Conservation (phyloP, 1,284 basidiomycete species). For the Sanghuangporus weigelae region DNA sequence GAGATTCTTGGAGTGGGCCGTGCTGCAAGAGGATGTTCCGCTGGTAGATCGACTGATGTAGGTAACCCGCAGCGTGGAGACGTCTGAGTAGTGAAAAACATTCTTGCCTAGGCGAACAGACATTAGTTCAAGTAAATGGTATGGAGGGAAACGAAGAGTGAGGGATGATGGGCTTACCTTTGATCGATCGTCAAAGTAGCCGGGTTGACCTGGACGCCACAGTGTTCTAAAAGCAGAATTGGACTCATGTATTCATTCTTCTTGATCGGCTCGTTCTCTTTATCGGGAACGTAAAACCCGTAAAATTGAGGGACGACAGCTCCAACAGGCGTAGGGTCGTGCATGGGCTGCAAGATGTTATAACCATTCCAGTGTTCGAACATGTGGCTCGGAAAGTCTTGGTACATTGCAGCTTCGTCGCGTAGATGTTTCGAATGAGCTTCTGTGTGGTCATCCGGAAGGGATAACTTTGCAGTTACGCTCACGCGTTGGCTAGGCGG, state of each 20-base stretch:
- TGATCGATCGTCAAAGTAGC: constrained; percentile 22
- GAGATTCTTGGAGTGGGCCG: constrained; percentile 31
- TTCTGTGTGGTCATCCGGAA: constrained; percentile 19
- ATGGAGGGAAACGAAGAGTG: neutral
- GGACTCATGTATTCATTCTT: constrained; percentile 21
- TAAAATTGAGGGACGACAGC: constrained; percentile 37
- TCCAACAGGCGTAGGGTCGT: constrained; percentile 27
- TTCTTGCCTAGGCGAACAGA: constrained; percentile 20
- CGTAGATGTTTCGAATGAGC: constrained; percentile 20
- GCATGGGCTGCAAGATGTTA: constrained; percentile 24
- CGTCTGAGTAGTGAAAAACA: constrained; percentile 29
- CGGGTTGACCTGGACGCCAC: constrained; percentile 28
- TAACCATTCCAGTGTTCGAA: constrained; percentile 32
- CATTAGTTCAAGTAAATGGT: neutral
- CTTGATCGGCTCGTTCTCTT: constrained; percentile 6
- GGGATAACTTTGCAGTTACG: constrained; percentile 27
- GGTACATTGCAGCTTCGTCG: constrained; percentile 29
- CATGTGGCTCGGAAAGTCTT: constrained; percentile 27
- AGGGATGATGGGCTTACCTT: constrained; percentile 18
- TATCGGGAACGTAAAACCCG: constrained; percentile 29
- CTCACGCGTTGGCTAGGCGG: constrained; percentile 16
- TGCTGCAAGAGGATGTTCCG: constrained; percentile 34
- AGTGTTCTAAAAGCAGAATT: constrained; percentile 34
- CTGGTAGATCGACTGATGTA: constrained; percentile 31
- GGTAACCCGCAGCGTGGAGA: constrained; percentile 29